These are phyloP conservation scores for Linnemannia hyalina DNA, from an alignment of 192 early-diverging fungal genomes.

Conservation along the genomic window DNA sequence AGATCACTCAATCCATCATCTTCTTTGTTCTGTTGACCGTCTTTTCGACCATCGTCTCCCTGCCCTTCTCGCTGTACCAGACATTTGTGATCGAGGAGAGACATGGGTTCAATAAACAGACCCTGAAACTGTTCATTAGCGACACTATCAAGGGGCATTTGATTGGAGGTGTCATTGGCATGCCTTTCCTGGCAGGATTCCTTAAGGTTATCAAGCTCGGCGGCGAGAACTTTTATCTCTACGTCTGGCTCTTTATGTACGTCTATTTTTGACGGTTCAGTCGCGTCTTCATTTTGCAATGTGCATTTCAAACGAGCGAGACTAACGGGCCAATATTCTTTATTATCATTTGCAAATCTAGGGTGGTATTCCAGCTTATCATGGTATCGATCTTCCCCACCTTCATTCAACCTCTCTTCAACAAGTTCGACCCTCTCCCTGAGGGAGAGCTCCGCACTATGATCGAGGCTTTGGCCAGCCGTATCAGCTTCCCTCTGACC, in stretches of 20 bases:
- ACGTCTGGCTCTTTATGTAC: slow-evolving; percentile 93
- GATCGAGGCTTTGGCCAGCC: slow-evolving; percentile 86
- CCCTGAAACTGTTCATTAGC: slow-evolving; percentile 79
- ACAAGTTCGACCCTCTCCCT: slow-evolving; percentile 90
- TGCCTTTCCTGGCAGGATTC: slow-evolving; percentile 84
- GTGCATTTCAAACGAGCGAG: not conserved
- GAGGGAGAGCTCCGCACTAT: slow-evolving; percentile 83
- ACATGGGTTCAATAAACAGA: slow-evolving; percentile 98
- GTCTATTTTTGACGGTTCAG: not conserved
- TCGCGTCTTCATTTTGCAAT: not conserved
- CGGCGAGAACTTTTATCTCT: slow-evolving; percentile 90
- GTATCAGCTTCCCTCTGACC: slow-evolving; percentile 90
- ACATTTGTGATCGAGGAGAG: slow-evolving; percentile 96
- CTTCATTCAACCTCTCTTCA: slow-evolving; percentile 98
- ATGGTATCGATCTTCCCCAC: slow-evolving; percentile 91
- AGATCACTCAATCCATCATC: slow-evolving; percentile 88
- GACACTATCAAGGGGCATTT: slow-evolving; percentile 83
- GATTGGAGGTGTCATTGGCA: slow-evolving; percentile 79
- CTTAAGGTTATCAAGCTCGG: slow-evolving; percentile 85
- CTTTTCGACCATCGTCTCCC: slow-evolving; percentile 71
- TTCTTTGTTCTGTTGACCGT: slow-evolving; percentile 75
- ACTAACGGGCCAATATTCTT: not conserved
- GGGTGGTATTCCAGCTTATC: slow-evolving; percentile 77
- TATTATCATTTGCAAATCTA: slow-evolving; percentile 20
- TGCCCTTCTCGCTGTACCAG: slow-evolving; percentile 88